Conservation (phyloP, 2,329 filamentous ascomycete genomes). For the Chrysoporthe puriensis region DNA sequence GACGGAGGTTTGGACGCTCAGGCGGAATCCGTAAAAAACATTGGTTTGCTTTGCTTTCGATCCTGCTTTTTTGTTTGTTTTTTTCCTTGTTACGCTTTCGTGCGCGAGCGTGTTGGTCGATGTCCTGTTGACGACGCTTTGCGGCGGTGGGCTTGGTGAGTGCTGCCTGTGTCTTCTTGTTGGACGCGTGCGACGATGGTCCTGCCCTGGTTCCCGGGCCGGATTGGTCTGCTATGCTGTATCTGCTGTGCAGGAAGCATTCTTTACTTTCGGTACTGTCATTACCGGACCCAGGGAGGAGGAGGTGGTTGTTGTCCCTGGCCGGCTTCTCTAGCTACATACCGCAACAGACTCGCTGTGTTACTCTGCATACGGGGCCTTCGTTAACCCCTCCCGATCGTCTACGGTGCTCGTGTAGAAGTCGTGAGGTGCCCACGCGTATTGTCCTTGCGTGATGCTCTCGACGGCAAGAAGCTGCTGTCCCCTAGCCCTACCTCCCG, state of each 20-base stretch:
- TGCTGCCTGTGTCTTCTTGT: neutral
- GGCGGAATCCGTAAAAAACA: neutral
- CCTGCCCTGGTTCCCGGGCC: neutral
- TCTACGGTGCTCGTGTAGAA: neutral
- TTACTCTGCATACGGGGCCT: neutral
- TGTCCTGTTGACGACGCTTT: neutral
- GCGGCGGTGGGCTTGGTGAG: neutral
- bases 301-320: conserved; percentile 2
- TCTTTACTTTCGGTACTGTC: neutral
- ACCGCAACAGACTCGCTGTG: neutral
- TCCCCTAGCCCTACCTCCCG: too few species aligned
- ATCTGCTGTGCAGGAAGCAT: neutral
- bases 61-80: neutral
- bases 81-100: neutral
- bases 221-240: neutral
- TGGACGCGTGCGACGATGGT: neutral
- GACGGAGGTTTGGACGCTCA: conserved; percentile 9
- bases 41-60: too few species aligned
- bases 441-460: too few species aligned
- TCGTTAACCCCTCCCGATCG: neutral
- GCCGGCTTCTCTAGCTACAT: neutral
- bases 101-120: neutral
- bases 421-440: neutral
- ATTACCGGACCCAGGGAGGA: neutral
- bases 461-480: too few species aligned